Evolutionary conservation across 1,139 yeast genomes (phyloP).

Genomic region (Kodamaea anthophila): DNA sequence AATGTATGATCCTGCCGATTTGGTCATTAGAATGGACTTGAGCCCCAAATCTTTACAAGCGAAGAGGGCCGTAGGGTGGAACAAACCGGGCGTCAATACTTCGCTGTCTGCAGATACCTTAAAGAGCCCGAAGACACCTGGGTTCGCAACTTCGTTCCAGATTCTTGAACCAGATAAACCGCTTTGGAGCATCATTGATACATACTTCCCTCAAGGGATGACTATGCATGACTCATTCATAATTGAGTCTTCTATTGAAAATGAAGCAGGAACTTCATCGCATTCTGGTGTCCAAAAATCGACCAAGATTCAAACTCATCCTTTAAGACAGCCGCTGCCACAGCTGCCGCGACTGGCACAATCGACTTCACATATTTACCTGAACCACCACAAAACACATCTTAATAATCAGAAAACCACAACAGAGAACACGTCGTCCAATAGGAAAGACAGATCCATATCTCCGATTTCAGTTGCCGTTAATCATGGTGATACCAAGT

Average conservation of each 20-base stretch:
- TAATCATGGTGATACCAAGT: constrained; percentile 5
- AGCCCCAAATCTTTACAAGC: neutral
- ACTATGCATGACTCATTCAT: constrained; percentile 59
- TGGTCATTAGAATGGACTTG: constrained; percentile 36
- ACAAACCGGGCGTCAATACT: neutral
- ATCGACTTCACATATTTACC: constrained; percentile 1
- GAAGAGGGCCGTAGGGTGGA: constrained; percentile 1
- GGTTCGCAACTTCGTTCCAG: constrained; percentile 11
- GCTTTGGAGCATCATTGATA: constrained; percentile 56
- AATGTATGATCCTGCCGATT: constrained; percentile 65
- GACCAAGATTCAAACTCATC: neutral
- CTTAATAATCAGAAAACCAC: constrained; percentile 1
- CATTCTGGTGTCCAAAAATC: neutral
- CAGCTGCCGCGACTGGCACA: constrained; percentile 6
- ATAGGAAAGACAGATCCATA: constrained; percentile 1
- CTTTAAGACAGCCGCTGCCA: constrained; percentile 12
- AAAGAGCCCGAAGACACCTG: constrained; percentile 8
- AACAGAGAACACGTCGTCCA: too few species aligned
- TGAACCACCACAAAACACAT: neutral
- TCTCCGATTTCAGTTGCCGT: constrained; percentile 1
- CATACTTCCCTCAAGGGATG: constrained; percentile 65
- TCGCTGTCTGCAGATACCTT: constrained; percentile 9
- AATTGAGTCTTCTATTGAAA: constrained; percentile 36
- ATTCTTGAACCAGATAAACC: constrained; percentile 56
- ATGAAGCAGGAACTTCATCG: constrained; percentile 6